Evolutionary conservation across 2,329 filamentous ascomycete genomes (phyloP), one percentile per base, ranked within the genome.

Genomic region (Fusarium nodosum): DNA sequence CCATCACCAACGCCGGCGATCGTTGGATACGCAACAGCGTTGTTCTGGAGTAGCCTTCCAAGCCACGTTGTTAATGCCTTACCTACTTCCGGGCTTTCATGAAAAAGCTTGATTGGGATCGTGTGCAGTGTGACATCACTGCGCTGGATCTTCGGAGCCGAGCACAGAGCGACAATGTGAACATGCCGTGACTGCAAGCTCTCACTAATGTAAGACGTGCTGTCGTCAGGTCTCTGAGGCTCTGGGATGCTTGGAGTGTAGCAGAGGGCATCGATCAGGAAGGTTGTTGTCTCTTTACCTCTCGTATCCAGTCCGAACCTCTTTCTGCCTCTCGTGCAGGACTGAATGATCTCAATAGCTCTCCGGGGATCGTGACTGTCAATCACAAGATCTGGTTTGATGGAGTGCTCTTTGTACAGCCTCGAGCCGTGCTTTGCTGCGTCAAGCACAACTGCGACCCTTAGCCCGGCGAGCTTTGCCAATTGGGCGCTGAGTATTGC

Each of bases 41-140:
- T 82, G 0, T 82, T 79, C 11, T 84, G 80, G 9, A 94, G 77
- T n/a, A 94, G 77, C 26, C 82, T 80, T 75, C 93, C 91, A 28
- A 93, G 79, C 91, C 91, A 94, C 2, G 80, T 75, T 15, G 88
- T 88, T 56, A 93, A 75, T 0, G 82, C 83, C 66, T 89, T 85
- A 0, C 92, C 92, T 0, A 93, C 82, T 3, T 82, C 82, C 0
- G 88, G 85, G 0, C 89, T 84, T 60, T 91, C 88, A 74, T 94
- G 92, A 73, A 93, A 94, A 6, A 93, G 74, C 77, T 94, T 94
- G 65, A 94, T 92, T 0, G 91, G 91, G 0, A 94, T 89, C 0
- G 83, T 87, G 73, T 93, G 91, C 59, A 88, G 85, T 8, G 81
- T 76, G 0, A 88, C 81, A 0, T 83, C 83, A 0, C 78, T 75